Evolutionary conservation across 208 protist species (phyloP).

Genomic region (Leishmania amazonensis): DNA sequence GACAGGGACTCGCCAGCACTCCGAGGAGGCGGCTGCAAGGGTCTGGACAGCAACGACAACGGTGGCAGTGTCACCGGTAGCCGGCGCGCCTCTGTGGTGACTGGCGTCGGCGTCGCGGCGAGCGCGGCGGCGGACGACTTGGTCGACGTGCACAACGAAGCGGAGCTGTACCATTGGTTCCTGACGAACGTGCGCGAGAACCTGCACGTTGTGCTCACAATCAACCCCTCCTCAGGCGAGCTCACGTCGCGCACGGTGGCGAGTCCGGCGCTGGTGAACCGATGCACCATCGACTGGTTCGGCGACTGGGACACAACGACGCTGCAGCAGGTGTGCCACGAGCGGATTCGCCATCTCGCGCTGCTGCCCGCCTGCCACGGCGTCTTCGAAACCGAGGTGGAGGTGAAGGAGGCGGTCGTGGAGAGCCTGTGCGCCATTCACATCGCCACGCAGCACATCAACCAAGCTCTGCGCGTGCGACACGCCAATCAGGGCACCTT

Average conservation of each 20-base stretch:
- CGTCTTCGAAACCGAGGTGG: conserved; percentile 47
- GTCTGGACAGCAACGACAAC: background rate
- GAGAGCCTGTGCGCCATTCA: conserved; percentile 94
- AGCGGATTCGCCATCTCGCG: conserved; percentile 92
- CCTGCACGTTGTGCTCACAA: conserved; percentile 99
- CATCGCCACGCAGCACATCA: conserved; percentile 85
- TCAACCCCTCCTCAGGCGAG: conserved; percentile 98
- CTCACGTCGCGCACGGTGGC: conserved; percentile 95
- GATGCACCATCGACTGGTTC: conserved; percentile 99
- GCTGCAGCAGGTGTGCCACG: conserved; percentile 92
- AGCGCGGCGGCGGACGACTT: conserved; percentile 36
- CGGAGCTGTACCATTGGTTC: conserved; percentile 98
- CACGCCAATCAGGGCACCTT: conserved; percentile 91
- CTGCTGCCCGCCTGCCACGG: conserved; percentile 68
- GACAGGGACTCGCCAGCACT: background rate
- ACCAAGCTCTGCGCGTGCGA: conserved; percentile 65
- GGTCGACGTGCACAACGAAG: conserved; percentile 84
- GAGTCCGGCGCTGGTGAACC: conserved; percentile 99
- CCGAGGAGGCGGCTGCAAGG: background rate
- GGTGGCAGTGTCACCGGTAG: background rate
- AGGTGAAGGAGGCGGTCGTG: conserved; percentile 78
- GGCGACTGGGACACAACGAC: conserved; percentile 97
- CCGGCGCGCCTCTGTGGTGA: background rate
- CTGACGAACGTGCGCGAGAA: conserved; percentile 95
- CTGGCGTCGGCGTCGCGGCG: conserved; percentile 4